Conservation (phyloP, 371 early-diverging fungal genomes). For the Mucor irregularis region DNA sequence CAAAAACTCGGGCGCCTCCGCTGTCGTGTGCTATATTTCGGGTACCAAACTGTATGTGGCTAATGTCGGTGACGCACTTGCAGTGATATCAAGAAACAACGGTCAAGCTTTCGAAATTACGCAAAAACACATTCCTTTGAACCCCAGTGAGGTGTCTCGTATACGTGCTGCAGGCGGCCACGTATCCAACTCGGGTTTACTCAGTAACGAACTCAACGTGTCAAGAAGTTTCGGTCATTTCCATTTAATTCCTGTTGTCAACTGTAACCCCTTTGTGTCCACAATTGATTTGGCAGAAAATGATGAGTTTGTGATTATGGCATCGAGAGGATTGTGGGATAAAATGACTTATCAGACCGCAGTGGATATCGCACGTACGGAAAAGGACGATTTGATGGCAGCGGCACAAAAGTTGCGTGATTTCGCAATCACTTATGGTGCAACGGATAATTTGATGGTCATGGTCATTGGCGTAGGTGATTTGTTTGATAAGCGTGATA, state of each 20-base stretch:
- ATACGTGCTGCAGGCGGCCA: slow-evolving; percentile 80
- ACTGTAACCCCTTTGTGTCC: slow-evolving; percentile 83
- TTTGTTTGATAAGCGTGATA: slow-evolving; percentile 56
- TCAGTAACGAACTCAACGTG: slow-evolving; percentile 70
- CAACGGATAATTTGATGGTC: slow-evolving; percentile 73
- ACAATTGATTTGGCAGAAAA: slow-evolving; percentile 72
- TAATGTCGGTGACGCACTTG: slow-evolving; percentile 88
- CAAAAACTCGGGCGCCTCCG: slow-evolving; percentile 64
- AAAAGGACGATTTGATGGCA: slow-evolving; percentile 68
- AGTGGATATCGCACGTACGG: slow-evolving; percentile 80
- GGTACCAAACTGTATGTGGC: slow-evolving; percentile 83
- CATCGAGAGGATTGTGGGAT: slow-evolving; percentile 81
- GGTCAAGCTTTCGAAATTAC: slow-evolving; percentile 75
- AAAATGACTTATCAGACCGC: slow-evolving; percentile 80
- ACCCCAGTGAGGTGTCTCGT: slow-evolving; percentile 69
- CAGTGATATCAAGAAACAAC: slow-evolving; percentile 78
- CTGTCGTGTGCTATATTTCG: slow-evolving; percentile 75
- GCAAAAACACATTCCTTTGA: slow-evolving; percentile 72
- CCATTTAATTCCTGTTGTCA: slow-evolving; percentile 76
- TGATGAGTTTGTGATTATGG: slow-evolving; percentile 91
- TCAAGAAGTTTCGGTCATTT: slow-evolving; percentile 90
- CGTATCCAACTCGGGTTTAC: slow-evolving; percentile 71
- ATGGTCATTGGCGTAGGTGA: slow-evolving; percentile 85
- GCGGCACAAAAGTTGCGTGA: slow-evolving; percentile 85
- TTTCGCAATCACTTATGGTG: slow-evolving; percentile 86